Evolutionary conservation across 1,139 yeast species (phyloP), one percentile per base, ranked within the genome.

Genomic region (Wickerhamomyces sp.): DNA sequence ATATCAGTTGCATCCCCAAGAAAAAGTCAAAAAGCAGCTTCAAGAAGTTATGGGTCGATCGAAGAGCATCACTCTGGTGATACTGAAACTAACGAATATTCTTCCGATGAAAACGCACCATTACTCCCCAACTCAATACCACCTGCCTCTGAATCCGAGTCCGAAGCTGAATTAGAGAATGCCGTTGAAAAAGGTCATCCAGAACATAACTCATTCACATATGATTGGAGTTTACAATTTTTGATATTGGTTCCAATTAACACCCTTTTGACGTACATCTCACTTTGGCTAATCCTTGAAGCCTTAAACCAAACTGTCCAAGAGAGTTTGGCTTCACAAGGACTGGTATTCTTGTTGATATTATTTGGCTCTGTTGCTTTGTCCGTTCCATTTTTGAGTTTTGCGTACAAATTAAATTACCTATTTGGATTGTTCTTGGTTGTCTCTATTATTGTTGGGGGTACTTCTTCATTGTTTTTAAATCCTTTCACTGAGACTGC

Each of bases 141-240:
- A 13, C 26, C 21, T 13, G 16, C 24, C 5, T 19, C 33, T n/a
- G 41, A 33, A 6, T 35, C 44, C 12, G 38, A 42, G 3, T 36
- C 38, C 7, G 46, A 41, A 4, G 26, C 29, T 4, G 35, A 26
- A 10, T 37, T 28, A 9, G 39, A 32, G 4, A 40, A 32, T 8
- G 40, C 28, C 4, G 38, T 25, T 15, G 39, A 27, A 7, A 41
- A 37, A 10, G 38, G 42, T 2, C 51, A 47, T 23, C 51, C 51
- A 9, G 45, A 39, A 24, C 48, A 44, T 24, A 69, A 70, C 35
- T 68, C 74, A 6, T 67, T 68, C 41, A 68, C 80, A 30, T 86
- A 82, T 54, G 94, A 84, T 50, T 87, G 96, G 95, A 69, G 80
- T 8, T 47, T 85, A 18, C 95, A 87, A 57, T 85, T 75, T 48